A percentile compares a stretch with the other conserved stretches of the same genome.
Conservation (phyloP, 2,329 filamentous ascomycete genomes). For the Diaporthe sp. region DNA sequence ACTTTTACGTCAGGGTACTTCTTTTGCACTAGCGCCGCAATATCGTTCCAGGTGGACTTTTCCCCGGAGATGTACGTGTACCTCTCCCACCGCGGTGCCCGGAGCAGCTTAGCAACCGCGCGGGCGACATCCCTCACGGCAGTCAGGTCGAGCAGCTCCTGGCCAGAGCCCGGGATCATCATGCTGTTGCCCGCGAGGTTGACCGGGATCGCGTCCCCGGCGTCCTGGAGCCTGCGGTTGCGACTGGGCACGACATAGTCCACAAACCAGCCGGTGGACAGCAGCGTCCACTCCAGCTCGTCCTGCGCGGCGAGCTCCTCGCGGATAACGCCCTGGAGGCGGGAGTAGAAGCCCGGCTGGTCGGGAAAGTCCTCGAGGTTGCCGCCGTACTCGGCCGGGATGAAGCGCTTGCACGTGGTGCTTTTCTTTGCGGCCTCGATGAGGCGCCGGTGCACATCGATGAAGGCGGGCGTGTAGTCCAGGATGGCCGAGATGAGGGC, state of each 20-base stretch:
- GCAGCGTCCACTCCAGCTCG: conserved; percentile 1
- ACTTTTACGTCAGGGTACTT: background rate
- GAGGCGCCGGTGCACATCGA: conserved; percentile 1
- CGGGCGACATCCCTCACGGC: background rate
- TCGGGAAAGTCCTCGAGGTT: conserved; percentile 10
- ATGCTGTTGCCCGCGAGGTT: background rate
- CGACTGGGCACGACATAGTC: background rate
- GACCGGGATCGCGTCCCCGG: background rate
- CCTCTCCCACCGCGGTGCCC: background rate
- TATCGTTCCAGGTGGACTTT: background rate
- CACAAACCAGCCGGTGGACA: background rate
- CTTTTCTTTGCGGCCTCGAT: background rate
- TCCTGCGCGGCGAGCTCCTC: conserved; percentile 1
- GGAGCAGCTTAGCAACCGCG: background rate
- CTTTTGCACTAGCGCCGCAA: background rate
- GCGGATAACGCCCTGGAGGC: background rate
- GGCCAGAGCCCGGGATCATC: background rate
- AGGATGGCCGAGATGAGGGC: conserved; percentile 6
- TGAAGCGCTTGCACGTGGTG: background rate
- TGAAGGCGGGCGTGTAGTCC: conserved; percentile 1
- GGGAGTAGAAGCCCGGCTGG: background rate
- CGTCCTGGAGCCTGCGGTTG: background rate
- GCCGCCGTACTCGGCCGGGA: background rate
- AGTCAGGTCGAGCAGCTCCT: background rate
- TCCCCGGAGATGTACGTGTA: background rate